Conservation (phyloP, 1,284 basidiomycete species). For the Marasmius oreades region DNA sequence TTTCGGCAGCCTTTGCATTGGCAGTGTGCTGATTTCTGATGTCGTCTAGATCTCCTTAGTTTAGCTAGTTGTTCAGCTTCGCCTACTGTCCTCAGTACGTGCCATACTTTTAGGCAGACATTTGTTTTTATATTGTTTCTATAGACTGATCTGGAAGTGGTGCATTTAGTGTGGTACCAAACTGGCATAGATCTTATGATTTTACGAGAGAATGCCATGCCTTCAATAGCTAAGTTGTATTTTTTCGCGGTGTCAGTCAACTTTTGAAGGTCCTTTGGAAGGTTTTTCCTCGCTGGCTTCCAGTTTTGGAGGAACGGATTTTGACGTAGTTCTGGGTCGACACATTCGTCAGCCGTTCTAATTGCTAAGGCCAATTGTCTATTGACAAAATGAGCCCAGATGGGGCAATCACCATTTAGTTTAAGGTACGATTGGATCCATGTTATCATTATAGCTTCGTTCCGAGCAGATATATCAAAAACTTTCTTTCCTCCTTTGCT, state of each 20-base stretch:
- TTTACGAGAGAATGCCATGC: background rate
- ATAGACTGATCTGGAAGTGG: background rate
- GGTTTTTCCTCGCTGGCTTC: background rate
- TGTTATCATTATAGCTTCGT: constrained; percentile 9
- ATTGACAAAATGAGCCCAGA: background rate
- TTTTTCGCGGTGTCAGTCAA: background rate
- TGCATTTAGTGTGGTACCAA: background rate
- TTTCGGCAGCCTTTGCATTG: constrained; percentile 1
- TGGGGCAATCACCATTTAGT: background rate
- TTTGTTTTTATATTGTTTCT: background rate
- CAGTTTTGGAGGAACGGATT: background rate
- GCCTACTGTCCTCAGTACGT: constrained; percentile 7
- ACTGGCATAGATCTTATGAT: background rate
- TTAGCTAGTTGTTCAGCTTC: constrained; percentile 6
- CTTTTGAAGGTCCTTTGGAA: background rate
- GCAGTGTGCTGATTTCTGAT: background rate
- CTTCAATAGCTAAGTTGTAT: background rate
- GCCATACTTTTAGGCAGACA: too few species aligned
- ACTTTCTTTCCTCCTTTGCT: constrained; percentile 8
- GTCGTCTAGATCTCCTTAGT: constrained; percentile 8
- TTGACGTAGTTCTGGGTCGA: background rate
- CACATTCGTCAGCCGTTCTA: background rate
- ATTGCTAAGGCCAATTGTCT: background rate
- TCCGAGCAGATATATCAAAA: constrained; percentile 3
- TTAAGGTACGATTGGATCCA: constrained; percentile 5